Base-by-base conservation (phyloP, 345 rosid species). In the Balakata baccata region DNA sequence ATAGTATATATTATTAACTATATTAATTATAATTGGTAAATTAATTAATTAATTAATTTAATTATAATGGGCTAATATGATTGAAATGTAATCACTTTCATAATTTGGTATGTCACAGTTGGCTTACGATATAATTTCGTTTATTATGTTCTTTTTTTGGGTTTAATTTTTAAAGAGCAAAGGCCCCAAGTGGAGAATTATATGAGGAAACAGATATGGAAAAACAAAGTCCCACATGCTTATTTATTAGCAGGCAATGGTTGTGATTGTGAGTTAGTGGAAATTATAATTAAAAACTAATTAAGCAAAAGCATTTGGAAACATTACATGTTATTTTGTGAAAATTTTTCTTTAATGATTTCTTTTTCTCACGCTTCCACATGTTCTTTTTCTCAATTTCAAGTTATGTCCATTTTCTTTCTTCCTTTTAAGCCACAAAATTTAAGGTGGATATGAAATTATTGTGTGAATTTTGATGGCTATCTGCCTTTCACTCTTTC, bases 141-240 rank as follows among this genome's bases (percentile, higher is more conserved):
- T 22, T 29, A n/a, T n/a, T n/a, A n/a, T n/a, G n/a, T n/a, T n/a
- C n/a, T 22, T 65, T 1, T 5, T 41, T 53, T 14, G 29, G n/a
- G n/a, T n/a, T 5, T 22, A 1, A 9, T 13, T 29, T 52, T 61
- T 69, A 11, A 49, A 46, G 66, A 51, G 69, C 22, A 41, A 43
- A 29, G 23, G 2, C 13, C 34, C 39, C 7, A 41, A 64, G 51
- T 11, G 56, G 72, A 43, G 60, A 70, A 75, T 69, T 46, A 62
- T 73, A 18, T 57, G 60, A 47, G 70, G 10, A 57, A 50, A 54
- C 72, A 65, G 45, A 56, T 18, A 57, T 50, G 25, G 50, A 39
- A 57, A 34, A 4, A 53, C 3, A 71, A 52, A 75, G 68, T 37
- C 85, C 83, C 79, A 80, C 82, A 53, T 75, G 87, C 22, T 79